These are phyloP conservation scores for Piloderma croceum DNA, from an alignment of 768 basidiomycete species.

Conservation along the genomic window DNA sequence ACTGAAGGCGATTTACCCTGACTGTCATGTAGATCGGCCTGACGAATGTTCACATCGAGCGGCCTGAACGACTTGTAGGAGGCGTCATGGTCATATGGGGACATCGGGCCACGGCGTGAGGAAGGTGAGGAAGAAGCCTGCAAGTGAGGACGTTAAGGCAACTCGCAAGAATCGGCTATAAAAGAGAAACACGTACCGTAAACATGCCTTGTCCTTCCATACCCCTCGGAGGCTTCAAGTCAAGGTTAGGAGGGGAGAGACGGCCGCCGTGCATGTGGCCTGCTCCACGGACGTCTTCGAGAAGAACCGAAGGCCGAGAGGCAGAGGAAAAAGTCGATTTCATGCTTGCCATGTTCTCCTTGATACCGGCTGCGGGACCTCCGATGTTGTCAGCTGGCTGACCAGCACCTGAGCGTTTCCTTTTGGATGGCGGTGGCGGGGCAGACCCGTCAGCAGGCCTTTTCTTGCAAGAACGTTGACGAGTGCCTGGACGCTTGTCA, in stretches of 20 bases:
- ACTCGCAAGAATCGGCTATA: too few species aligned
- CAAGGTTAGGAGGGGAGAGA: too few species aligned
- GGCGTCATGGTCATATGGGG: constrained; percentile 3
- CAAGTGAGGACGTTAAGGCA: too few species aligned
- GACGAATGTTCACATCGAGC: constrained; percentile 8
- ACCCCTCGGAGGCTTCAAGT: too few species aligned
- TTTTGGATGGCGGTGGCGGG: constrained; percentile 46
- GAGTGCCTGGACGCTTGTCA: constrained; percentile 80
- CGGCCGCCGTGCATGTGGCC: too few species aligned
- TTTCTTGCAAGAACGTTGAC: constrained; percentile 83
- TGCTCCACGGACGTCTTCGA: too few species aligned
- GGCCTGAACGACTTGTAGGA: constrained; percentile 23
- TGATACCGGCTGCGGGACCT: constrained; percentile 27
- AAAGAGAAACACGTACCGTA: too few species aligned
- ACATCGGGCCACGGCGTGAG: constrained; percentile 17
- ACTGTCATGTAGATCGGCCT: constrained; percentile 9
- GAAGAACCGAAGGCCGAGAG: too few species aligned
- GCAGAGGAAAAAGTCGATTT: too few species aligned
- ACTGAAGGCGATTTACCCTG: background rate
- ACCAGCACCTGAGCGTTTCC: constrained; percentile 37
- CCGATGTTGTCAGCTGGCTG: constrained; percentile 30
- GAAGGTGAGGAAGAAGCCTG: constrained; percentile 11
- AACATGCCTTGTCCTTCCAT: too few species aligned
- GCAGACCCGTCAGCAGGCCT: constrained; percentile 52
- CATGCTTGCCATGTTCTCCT: constrained; percentile 31